Base-by-base conservation (phyloP, 768 basidiomycete species). In the Termitomyces eurrhizus region DNA sequence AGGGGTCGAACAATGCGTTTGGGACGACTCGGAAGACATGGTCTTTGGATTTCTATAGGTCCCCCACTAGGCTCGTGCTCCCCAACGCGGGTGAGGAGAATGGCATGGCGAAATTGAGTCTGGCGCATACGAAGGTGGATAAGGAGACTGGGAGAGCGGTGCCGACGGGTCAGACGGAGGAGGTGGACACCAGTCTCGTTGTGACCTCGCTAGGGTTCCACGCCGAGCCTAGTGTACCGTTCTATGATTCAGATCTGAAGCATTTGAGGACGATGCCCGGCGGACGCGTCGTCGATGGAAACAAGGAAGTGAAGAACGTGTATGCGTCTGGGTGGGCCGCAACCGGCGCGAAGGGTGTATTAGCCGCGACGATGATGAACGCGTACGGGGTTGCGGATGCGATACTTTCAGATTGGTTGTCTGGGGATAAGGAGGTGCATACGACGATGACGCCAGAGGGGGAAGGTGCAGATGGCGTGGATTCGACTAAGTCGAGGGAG, bases 321-420 rank as follows among this genome's bases (percentile, higher is more conserved):
- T 99, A 97, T 69, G 89, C 93, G 1, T 88, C 92, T 1, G 96
- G 96, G 11, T 99, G 97, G 97, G 89, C 93, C 2, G 89, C 93
- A 2, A 86, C 83, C 3, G 96, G 96, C 39, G 95, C 97, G 0
- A 88, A 85, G 56, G 95, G 95, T 11, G 95, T 98, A 13, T 79
- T 98, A 49, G 95, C 93, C 2, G 80, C 88, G 3, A 97, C 97
- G 37, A 94, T 99, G 94, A 85, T 93, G 73, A 83, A 97, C 69
- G 92, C 95, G 24, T 93, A 94, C 69, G 80, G 81, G 3, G 86
- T 92, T 2, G 89, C 92, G 2, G 86, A 90, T 42, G 76, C 81
- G 0, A 83, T 98, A 56, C 62, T 93, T 1, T 73, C 76, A 1
- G 94, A 95, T 66, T 79, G 70, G 69, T 57, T 68, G n/a, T 46